Conservation (phyloP, 2,329 filamentous ascomycete genomes). For the Diaporthe ampelina region DNA sequence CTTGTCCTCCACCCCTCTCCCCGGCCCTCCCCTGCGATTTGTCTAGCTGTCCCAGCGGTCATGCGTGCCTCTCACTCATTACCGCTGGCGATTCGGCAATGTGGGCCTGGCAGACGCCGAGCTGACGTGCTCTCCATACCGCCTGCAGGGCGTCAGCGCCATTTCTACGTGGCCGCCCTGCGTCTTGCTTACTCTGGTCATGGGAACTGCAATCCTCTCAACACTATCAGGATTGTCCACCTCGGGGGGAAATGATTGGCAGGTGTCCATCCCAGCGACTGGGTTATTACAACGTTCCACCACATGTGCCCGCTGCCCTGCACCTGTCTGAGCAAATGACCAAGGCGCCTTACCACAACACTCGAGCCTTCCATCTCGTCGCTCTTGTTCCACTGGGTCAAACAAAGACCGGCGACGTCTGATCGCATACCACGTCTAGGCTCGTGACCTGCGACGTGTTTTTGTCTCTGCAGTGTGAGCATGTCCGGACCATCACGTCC, state of each 20-base stretch:
- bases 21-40: neutral
- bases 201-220: constrained; percentile 24
- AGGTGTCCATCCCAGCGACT: constrained; percentile 1
- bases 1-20: neutral
- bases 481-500: neutral
- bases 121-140: constrained; percentile 24
- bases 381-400: neutral
- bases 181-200: constrained; percentile 28
- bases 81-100: neutral
- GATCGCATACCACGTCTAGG: neutral
- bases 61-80: neutral
- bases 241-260: constrained; percentile 6
- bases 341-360: neutral
- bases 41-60: neutral
- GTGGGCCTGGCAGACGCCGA: constrained; percentile 19
- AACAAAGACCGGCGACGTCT: neutral
- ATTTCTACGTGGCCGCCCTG: constrained; percentile 18
- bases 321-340: constrained; percentile 4
- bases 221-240: constrained; percentile 12
- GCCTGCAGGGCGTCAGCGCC: constrained; percentile 23
- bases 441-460: neutral
- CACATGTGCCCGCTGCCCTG: neutral
- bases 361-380: neutral
- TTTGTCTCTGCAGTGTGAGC: neutral
- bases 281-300: constrained; percentile 16